Conservation (phyloP, 73 alveolate genomes). For the Paraurostyla sp. region DNA sequence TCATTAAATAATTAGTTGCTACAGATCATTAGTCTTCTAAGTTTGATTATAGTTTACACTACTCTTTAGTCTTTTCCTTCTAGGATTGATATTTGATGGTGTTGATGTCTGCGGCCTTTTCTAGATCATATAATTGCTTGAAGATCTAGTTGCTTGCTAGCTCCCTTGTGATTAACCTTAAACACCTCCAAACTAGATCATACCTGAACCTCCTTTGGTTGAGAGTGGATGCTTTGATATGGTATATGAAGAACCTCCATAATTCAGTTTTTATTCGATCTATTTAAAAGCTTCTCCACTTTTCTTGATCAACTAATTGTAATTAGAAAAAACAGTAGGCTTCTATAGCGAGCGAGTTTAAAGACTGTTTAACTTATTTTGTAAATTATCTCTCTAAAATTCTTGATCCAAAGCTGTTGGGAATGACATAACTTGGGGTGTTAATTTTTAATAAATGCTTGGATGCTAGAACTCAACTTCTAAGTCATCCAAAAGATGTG, state of each 20-base stretch:
- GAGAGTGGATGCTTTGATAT: not conserved
- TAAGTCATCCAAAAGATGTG: not conserved
- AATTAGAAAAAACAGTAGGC: not conserved
- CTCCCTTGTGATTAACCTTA: not conserved
- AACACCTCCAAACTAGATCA: not conserved
- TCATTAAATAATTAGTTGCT: conserved; percentile 13
- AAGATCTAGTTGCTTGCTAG: not conserved
- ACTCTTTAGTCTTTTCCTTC: conserved; percentile 29
- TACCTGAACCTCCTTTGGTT: conserved; percentile 20
- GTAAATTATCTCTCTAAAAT: too few relatives aligned
- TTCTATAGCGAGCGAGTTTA: too few relatives aligned
- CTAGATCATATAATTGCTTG: not conserved
- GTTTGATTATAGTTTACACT: not conserved
- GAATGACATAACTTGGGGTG: too few relatives aligned
- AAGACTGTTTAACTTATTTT: too few relatives aligned
- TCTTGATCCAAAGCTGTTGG: too few relatives aligned
- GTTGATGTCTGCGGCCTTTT: conserved; percentile 35
- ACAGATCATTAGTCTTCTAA: not conserved
- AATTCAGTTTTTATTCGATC: too few relatives aligned
- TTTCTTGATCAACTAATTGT: not conserved
- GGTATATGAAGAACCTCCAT: not conserved
- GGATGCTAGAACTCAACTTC: not conserved
- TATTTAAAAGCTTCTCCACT: too few relatives aligned
- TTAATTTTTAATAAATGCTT: too few relatives aligned
- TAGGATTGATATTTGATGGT: not conserved